Evolutionary conservation across 108 stramenopile species (phyloP).

Genomic region (Ochromonas danica): DNA sequence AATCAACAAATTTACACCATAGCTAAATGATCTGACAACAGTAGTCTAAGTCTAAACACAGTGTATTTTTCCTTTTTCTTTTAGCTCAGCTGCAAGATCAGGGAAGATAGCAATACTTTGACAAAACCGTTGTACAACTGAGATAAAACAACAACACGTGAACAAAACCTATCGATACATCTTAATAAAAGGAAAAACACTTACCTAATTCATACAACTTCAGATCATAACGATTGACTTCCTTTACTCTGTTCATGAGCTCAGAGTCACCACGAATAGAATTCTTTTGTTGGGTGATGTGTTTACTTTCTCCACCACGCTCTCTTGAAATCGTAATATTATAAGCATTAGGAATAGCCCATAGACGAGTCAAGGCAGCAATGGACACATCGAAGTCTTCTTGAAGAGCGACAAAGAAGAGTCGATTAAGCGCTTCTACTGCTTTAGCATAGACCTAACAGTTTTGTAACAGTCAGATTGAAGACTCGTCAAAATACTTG

Average conservation of each 20-base stretch:
- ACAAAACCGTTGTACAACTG: neutral
- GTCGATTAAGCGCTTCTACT: neutral
- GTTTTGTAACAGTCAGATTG: neutral
- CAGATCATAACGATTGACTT: constrained; percentile 23
- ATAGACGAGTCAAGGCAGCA: neutral
- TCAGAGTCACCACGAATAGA: neutral
- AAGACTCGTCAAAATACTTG: too few species aligned
- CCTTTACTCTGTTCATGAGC: neutral
- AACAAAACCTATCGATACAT: neutral
- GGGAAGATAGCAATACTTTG: neutral
- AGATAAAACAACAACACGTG: neutral
- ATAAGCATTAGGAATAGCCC: neutral
- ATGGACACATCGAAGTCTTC: constrained; percentile 28
- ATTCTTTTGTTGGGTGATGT: neutral
- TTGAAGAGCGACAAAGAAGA: constrained; percentile 22
- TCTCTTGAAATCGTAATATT: constrained; percentile 8
- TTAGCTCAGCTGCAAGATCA: neutral
- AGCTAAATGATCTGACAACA: too few species aligned
- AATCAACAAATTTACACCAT: too few species aligned
- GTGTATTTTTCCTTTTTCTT: neutral
- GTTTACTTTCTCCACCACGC: neutral
- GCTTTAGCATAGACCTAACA: neutral
- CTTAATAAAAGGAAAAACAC: neutral
- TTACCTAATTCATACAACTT: constrained; percentile 31
- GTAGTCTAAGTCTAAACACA: too few species aligned